Evolutionary conservation across 2,329 filamentous ascomycete species (phyloP).

Genomic region (Colletotrichum australisinense): DNA sequence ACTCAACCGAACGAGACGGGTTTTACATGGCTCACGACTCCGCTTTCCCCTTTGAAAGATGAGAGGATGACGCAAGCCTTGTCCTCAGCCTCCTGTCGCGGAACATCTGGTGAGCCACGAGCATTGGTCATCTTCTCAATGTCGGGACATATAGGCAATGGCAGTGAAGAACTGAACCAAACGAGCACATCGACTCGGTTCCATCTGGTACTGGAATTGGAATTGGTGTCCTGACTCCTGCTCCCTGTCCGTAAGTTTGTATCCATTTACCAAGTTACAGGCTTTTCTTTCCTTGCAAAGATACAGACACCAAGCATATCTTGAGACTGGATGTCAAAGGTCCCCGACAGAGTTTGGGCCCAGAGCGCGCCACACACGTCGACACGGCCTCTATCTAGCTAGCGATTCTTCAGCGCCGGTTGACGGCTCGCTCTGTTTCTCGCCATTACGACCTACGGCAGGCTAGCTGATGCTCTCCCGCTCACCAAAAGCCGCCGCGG

Average conservation of each 20-base stretch:
- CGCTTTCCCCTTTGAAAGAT: background rate
- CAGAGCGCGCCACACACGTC: constrained; percentile 16
- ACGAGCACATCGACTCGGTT: background rate
- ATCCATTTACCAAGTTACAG: too few species aligned
- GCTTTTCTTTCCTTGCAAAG: background rate
- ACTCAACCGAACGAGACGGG: background rate
- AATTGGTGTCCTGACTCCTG: background rate
- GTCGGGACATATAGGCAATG: background rate
- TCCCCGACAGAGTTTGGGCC: constrained; percentile 7
- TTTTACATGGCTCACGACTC: background rate
- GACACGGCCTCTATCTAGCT: background rate
- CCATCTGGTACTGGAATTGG: background rate
- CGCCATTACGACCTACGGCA: background rate
- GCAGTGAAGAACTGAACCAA: background rate
- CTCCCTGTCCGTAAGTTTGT: background rate
- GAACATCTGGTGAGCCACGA: background rate
- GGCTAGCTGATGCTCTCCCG: constrained; percentile 13
- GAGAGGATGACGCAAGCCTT: constrained; percentile 6
- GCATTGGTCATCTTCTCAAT: background rate
- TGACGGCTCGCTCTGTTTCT: background rate
- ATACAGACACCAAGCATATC: background rate
- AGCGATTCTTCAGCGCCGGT: constrained; percentile 28
- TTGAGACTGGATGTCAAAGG: background rate
- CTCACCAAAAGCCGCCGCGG: constrained; percentile 1
- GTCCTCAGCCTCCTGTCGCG: background rate